These are phyloP conservation scores for Maudiozyma barnettii DNA, from an alignment of 805 yeast species.

Conservation along the genomic window DNA sequence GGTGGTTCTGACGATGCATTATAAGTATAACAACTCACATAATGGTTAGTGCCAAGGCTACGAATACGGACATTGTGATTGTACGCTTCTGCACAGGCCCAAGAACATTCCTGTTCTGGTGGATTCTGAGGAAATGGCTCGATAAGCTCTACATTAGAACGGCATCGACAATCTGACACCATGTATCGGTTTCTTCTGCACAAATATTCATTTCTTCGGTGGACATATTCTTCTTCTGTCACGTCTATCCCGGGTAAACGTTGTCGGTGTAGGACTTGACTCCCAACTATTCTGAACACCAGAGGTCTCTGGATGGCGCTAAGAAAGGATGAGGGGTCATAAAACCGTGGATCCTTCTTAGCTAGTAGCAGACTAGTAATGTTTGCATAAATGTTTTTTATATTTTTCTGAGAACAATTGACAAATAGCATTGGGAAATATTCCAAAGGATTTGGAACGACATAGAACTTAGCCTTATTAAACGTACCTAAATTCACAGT, in stretches of 20 bases:
- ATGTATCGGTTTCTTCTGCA: neutral
- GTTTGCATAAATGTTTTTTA: neutral
- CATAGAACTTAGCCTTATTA: neutral
- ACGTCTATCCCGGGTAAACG: neutral
- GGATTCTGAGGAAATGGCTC: neutral
- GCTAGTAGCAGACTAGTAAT: neutral
- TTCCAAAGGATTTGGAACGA: neutral
- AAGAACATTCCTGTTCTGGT: too few relatives aligned
- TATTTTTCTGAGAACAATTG: neutral
- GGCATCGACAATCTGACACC: neutral
- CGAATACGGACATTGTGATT: too few relatives aligned
- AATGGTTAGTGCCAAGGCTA: too few relatives aligned
- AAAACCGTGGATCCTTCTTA: neutral
- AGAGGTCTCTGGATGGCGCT: neutral
- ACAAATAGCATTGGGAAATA: neutral
- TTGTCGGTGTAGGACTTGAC: neutral
- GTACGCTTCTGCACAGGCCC: too few relatives aligned
- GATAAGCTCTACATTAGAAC: neutral
- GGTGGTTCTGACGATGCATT: too few relatives aligned
- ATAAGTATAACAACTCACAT: too few relatives aligned
- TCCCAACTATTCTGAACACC: neutral
- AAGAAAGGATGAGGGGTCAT: neutral
- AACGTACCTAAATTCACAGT: neutral
- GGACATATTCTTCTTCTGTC: neutral
- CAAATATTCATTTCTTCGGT: neutral